Conservation (phyloP, 176 grass and related monocot species). For the Aegilops tauschii region DNA sequence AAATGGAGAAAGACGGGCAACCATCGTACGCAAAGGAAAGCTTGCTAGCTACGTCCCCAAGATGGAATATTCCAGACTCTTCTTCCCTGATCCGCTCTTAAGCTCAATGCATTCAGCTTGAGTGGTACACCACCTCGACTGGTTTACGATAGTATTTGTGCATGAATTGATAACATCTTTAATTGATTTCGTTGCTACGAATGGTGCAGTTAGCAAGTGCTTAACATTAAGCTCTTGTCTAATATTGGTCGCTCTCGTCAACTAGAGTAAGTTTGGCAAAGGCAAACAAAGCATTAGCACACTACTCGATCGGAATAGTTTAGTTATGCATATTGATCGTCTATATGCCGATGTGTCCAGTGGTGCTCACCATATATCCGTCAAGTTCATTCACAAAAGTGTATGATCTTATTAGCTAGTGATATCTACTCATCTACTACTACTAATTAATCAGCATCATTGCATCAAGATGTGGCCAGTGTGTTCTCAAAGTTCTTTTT, state of each 20-base stretch:
- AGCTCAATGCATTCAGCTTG: background rate
- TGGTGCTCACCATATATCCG: background rate
- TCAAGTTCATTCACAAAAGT: background rate
- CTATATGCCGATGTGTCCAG: background rate
- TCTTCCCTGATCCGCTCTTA: slow-evolving; percentile 12
- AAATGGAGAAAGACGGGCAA: background rate
- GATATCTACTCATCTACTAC: slow-evolving; percentile 23
- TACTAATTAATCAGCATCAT: background rate
- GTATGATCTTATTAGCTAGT: slow-evolving; percentile 12
- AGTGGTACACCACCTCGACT: background rate
- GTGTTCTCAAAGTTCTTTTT: background rate
- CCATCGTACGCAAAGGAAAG: slow-evolving; percentile 21
- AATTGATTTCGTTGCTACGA: background rate
- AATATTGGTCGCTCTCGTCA: background rate
- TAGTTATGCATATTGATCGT: background rate
- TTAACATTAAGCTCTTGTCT: background rate
- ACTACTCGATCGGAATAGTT: background rate
- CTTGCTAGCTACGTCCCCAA: background rate
- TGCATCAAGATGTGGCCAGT: background rate
- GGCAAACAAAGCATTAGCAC: background rate
- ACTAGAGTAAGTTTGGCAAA: slow-evolving; percentile 2
- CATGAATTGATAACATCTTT: background rate
- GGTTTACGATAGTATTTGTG: background rate
- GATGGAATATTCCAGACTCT: slow-evolving; percentile 27
- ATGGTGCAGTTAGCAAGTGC: background rate